A percentile compares a stretch with the other conserved stretches of the same genome.
These are phyloP conservation scores for Vitis hybrid DNA, from an alignment of 177 flowering plant species.

Conservation along the genomic window DNA sequence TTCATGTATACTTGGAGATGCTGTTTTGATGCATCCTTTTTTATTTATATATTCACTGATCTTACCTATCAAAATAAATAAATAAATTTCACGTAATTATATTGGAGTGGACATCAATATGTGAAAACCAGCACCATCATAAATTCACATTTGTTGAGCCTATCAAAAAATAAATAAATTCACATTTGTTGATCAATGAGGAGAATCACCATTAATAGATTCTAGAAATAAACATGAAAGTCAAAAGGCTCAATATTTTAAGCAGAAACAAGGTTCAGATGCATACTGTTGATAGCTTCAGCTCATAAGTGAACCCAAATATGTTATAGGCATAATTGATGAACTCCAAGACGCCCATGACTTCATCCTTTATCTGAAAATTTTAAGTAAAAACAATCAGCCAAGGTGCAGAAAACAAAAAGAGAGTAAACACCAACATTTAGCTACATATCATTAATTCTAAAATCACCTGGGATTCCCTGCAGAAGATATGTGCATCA, in stretches of 20 bases:
- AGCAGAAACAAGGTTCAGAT: background rate
- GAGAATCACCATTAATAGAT: background rate
- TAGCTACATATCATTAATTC: background rate
- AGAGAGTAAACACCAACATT: background rate
- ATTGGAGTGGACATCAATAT: no score
- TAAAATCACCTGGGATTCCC: conserved; percentile 75
- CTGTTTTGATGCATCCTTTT: no score
- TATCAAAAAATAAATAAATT: no score
- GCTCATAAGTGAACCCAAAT: conserved; percentile 96
- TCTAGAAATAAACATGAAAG: background rate
- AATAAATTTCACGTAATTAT: no score
- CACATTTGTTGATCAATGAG: no score
- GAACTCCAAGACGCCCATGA: conserved; percentile 74
- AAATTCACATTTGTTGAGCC: no score
- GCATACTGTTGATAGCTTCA: conserved; percentile 94
- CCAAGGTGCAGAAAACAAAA: background rate
- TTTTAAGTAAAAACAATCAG: background rate
- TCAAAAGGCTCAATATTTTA: background rate
- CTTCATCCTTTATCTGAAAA: conserved; percentile 93
- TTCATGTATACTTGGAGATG: no score
- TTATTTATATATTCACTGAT: no score
- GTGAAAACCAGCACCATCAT: no score
- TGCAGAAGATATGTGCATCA: conserved; percentile 99
- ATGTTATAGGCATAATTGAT: conserved; percentile 60
- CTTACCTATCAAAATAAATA: no score